Conservation (phyloP, 2,329 filamentous ascomycete genomes). For the Thelonectria rubi region DNA sequence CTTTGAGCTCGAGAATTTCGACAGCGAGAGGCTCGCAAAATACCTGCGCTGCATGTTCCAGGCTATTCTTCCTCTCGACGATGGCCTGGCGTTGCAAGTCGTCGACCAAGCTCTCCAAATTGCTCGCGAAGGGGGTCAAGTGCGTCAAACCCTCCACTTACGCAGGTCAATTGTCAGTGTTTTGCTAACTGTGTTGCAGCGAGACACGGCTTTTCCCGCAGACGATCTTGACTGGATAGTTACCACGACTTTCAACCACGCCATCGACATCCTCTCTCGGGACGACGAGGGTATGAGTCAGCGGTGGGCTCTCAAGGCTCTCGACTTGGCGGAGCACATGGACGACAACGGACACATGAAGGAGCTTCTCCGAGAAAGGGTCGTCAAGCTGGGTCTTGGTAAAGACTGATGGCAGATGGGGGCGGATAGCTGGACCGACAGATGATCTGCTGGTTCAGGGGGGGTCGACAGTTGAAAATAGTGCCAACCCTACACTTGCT, state of each 20-base stretch:
- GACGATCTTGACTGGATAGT: slow-evolving; percentile 82
- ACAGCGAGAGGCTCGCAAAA: slow-evolving; percentile 70
- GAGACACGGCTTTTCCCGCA: slow-evolving; percentile 64
- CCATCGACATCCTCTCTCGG: slow-evolving; percentile 69
- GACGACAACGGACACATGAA: slow-evolving; percentile 62
- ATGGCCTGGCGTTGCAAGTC: slow-evolving; percentile 65
- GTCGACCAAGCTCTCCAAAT: slow-evolving; percentile 70
- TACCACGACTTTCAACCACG: slow-evolving; percentile 74
- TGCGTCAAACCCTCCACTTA: slow-evolving; percentile 37
- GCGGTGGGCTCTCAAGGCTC: slow-evolving; percentile 70
- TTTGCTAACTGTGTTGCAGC: slow-evolving; percentile 35
- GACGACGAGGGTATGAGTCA: slow-evolving; percentile 64
- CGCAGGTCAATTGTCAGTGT: slow-evolving; percentile 24
- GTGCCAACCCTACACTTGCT: not conserved
- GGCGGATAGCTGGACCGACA: not conserved
- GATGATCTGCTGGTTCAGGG: not conserved
- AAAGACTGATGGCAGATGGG: slow-evolving; percentile 4
- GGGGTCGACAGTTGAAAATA: not conserved
- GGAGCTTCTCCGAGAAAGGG: slow-evolving; percentile 54
- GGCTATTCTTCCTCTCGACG: slow-evolving; percentile 66
- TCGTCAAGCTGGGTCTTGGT: slow-evolving; percentile 50
- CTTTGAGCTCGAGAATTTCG: slow-evolving; percentile 64
- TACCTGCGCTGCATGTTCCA: slow-evolving; percentile 84
- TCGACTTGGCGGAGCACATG: slow-evolving; percentile 67
- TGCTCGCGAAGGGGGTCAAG: slow-evolving; percentile 59